Base-by-base conservation (phyloP, 768 basidiomycete genomes). In the Podaxis sp. region DNA sequence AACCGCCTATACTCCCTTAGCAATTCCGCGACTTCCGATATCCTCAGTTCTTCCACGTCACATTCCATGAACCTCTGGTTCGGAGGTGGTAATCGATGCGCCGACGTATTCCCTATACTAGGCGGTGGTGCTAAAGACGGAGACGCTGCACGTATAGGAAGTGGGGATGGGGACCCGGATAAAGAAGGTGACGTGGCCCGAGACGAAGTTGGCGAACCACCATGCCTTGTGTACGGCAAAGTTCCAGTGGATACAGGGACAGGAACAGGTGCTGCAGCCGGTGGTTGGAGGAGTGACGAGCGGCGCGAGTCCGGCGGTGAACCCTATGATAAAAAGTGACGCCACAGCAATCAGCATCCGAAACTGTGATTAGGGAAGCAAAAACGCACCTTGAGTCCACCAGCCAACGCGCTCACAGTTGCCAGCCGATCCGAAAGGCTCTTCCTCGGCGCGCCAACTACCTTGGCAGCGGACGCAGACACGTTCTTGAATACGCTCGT, bases 361-460 rank as follows among this genome's bases (percentile, higher is more conserved):
- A 30, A 60, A 26, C 51, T 63, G 70, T 65, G 56, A 63, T 64
- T 10, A 62, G 46, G 28, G 26, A 17, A 41, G 13, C 24, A 58
- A 20, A 51, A n/a, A 49, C 67, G 28, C 33, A 79, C 78, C 77
- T 77, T 82, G 48, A 80, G 75, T 46, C 82, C 78, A 26, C 62
- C 52, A 56, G 83, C 77, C 62, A 82, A 78, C 68, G 82, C 87
- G 6, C 91, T 88, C 73, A 96, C 84, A 63, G 84, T 85, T 6
- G 94, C 91, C 68, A 98, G 74, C 40, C 95, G 81, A 75, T 95
- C 95, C 17, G 90, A 84, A 48, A 98, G 74, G 66, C 87, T 95
- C 74, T 87, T 89, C 60, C 93, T 76, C 46, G 81, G 67, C 17
- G 58, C 59, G 49, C 62, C 55, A 56, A 61, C 5, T 26, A 48